A percentile compares a stretch with the other conserved stretches of the same genome.
phyloP scores from a whole-genome alignment of 768 basidiomycete genomes.

The Auricularia cornea region DNA sequence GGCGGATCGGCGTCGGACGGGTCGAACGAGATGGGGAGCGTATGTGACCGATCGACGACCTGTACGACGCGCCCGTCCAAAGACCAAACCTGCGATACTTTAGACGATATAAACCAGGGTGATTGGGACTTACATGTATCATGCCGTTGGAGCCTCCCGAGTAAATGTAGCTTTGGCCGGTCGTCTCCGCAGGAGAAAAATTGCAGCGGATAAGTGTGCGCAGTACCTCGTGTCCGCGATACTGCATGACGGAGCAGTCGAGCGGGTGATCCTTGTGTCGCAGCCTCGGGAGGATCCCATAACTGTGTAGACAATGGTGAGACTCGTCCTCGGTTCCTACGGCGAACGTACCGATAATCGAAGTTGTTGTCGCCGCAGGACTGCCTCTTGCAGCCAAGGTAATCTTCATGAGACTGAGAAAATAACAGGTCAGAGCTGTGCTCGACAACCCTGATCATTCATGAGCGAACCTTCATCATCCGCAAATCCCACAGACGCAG shows the following conservation, averaged over 20 bases:
- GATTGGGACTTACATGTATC: conserved; percentile 55
- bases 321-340: too few species aligned
- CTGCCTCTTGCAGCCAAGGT: conserved; percentile 41
- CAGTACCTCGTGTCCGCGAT: conserved; percentile 82
- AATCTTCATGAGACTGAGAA: conserved; percentile 35
- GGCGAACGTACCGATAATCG: conserved; percentile 81
- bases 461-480: conserved; percentile 75
- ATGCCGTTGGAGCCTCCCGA: conserved; percentile 83
- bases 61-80: conserved; percentile 83
- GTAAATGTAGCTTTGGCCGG: conserved; percentile 88
- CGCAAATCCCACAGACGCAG: conserved; percentile 89
- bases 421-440: too few species aligned
- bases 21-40: conserved; percentile 60
- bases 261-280: conserved; percentile 60
- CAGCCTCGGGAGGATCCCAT: conserved; percentile 58
- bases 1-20: conserved; percentile 54
- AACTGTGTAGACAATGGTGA: conserved; percentile 29
- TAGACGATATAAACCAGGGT: conserved; percentile 1
- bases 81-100: conserved; percentile 70
- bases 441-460: neutral
- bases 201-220: conserved; percentile 92
- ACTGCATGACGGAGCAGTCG: conserved; percentile 95
- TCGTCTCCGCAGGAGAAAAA: conserved; percentile 90
- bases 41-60: conserved; percentile 71
- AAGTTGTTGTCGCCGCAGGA: conserved; percentile 53